These are phyloP conservation scores for Cryptococcus sp. DNA, from an alignment of 1,284 basidiomycete species.

Conservation along the genomic window DNA sequence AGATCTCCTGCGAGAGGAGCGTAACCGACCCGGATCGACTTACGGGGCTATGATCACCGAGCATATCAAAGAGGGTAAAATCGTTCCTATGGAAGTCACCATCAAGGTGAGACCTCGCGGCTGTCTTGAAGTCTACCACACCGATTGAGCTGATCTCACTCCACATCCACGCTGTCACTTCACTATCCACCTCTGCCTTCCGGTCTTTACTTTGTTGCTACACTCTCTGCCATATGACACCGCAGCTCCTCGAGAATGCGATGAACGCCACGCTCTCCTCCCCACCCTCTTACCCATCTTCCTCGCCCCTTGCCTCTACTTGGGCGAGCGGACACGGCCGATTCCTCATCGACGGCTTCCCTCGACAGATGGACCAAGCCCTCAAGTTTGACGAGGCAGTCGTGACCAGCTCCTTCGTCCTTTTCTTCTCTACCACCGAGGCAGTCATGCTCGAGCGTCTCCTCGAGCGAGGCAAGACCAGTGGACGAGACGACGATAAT, in stretches of 20 bases:
- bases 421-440: conserved; percentile 90
- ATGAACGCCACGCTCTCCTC: conserved; percentile 68
- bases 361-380: conserved; percentile 98
- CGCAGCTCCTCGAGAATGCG: conserved; percentile 80
- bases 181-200: not conserved
- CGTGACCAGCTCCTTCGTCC: conserved; percentile 73
- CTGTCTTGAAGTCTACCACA: too few relatives aligned
- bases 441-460: conserved; percentile 84
- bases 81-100: conserved; percentile 97
- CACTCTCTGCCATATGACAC: not conserved
- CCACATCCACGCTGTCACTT: not conserved
- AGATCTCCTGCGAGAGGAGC: conserved; percentile 93
- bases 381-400: conserved; percentile 86
- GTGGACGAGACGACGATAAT: conserved; percentile 95
- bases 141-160: not conserved
- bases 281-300: conserved; percentile 27
- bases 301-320: conserved; percentile 46
- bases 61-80: conserved; percentile 88
- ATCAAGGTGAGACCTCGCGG: conserved; percentile 62
- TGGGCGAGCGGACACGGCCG: conserved; percentile 77
- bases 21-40: conserved; percentile 79
- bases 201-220: not conserved
- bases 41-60: conserved; percentile 85
- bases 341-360: conserved; percentile 97
- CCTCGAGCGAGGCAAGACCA: conserved; percentile 87